A percentile compares a stretch with the other conserved stretches of the same genome.
Evolutionary conservation across 805 yeast genomes (phyloP).

Genomic region (Komagataella populi): DNA sequence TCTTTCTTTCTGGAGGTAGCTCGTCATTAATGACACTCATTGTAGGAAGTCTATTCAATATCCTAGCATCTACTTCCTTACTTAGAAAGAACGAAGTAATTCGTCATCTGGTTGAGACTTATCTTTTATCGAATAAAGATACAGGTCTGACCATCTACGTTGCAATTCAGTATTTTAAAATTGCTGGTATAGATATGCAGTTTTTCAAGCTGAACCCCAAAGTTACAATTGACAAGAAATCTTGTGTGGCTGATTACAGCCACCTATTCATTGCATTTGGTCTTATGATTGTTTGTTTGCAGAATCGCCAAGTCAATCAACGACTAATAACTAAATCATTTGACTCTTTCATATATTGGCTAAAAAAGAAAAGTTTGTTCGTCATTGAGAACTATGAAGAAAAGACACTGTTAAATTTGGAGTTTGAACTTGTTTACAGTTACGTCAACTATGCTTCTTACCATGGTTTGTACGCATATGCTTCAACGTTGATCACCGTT

Average conservation of each 20-base stretch:
- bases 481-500: background rate
- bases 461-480: background rate
- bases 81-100: background rate
- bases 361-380: background rate
- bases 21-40: background rate
- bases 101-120: background rate
- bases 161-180: background rate
- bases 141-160: background rate
- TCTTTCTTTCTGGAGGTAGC: background rate
- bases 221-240: background rate
- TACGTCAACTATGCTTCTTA: background rate
- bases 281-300: background rate
- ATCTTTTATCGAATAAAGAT: background rate
- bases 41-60: background rate
- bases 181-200: background rate
- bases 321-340: background rate
- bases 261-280: background rate
- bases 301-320: background rate
- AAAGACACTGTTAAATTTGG: background rate
- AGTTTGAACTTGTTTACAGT: background rate
- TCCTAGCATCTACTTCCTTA: background rate
- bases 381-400: background rate
- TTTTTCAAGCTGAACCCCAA: background rate
- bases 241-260: background rate
- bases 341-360: background rate